Conservation (phyloP, 192 early-diverging fungal genomes). For the Backusella sp. region DNA sequence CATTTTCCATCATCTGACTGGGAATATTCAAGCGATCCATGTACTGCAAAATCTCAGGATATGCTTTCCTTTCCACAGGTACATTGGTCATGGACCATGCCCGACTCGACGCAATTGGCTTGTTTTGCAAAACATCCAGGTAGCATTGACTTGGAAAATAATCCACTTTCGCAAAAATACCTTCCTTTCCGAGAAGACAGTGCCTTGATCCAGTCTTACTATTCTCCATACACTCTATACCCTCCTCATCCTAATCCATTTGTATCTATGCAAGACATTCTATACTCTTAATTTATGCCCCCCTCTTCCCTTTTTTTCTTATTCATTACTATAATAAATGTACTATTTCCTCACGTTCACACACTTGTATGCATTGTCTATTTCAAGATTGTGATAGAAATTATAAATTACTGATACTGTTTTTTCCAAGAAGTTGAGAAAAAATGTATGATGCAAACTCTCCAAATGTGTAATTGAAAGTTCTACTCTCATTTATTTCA, state of each 20-base stretch:
- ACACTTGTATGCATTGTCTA: too few species aligned
- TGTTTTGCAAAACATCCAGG: background rate
- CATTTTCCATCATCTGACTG: background rate
- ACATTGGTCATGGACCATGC: background rate
- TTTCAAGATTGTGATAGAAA: too few species aligned
- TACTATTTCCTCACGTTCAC: too few species aligned
- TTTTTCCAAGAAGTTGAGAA: too few species aligned
- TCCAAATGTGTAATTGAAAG: too few species aligned
- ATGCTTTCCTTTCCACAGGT: background rate
- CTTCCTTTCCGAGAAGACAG: background rate
- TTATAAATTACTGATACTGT: too few species aligned
- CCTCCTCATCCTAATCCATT: background rate
- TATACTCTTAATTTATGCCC: background rate
- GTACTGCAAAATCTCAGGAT: background rate
- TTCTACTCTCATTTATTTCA: too few species aligned
- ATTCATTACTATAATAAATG: too few species aligned
- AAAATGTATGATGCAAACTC: too few species aligned
- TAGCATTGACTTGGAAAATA: background rate
- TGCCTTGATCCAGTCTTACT: background rate
- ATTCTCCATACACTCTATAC: background rate
- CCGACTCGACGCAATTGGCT: background rate
- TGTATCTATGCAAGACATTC: slow-evolving; percentile 12
- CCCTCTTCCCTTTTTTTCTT: too few species aligned
- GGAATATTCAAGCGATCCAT: background rate
- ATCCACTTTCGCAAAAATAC: background rate